Evolutionary conservation across 1,284 basidiomycete genomes (phyloP).

Genomic region (Boletellus sp.): DNA sequence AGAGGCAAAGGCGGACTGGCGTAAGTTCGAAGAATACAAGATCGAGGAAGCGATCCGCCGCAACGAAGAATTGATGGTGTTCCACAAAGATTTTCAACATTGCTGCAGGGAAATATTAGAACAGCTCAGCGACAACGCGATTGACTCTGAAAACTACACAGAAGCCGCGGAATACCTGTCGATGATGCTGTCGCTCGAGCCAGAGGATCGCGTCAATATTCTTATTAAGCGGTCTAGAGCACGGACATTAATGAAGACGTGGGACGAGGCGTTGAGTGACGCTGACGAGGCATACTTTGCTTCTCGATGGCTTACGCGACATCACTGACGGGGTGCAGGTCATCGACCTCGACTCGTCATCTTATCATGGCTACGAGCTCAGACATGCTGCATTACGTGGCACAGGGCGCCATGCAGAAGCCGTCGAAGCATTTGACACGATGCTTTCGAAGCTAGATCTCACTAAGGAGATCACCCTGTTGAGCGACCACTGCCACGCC

Average conservation of each 20-base stretch:
- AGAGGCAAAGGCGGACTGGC: no score
- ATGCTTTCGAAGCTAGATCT: neutral
- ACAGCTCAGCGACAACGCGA: no score
- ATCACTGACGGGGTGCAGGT: neutral
- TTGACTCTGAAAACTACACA: no score
- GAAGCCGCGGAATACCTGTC: neutral
- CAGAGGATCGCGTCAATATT: neutral
- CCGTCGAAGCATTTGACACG: neutral
- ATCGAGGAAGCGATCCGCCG: no score
- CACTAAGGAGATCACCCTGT: no score
- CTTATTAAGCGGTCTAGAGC: neutral
- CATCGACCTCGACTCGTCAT: neutral
- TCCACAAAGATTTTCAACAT: no score
- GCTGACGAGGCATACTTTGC: neutral
- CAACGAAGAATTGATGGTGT: no score
- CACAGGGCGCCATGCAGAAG: neutral
- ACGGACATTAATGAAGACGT: neutral
- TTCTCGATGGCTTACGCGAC: neutral
- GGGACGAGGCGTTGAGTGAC: neutral
- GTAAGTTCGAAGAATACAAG: no score
- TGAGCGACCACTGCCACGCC: no score
- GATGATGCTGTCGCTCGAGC: neutral
- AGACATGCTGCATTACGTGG: neutral
- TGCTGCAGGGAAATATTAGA: no score
- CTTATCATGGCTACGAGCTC: neutral